phyloP scores from a whole-genome alignment of 495 filamentous ascomycete species.

The Penicillium pancosmium region DNA sequence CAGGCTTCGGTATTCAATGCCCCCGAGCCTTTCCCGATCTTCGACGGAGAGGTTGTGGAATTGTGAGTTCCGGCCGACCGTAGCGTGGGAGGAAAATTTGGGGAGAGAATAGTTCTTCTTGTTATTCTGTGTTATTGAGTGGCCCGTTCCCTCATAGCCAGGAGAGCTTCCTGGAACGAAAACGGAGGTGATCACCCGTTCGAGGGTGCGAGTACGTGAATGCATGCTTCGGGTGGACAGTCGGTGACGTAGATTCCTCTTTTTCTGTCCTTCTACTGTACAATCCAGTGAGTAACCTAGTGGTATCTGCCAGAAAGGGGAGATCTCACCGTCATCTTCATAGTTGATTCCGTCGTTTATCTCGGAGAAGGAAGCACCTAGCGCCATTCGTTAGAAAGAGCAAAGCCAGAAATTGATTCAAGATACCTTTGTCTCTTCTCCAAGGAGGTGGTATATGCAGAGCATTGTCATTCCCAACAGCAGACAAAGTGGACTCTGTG shows the following conservation, averaged over 20 bases:
- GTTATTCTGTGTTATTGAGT: background rate
- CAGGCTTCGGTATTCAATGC: conserved; percentile 65
- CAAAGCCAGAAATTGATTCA: no score
- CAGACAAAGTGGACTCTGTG: background rate
- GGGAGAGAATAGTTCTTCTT: conserved; percentile 26
- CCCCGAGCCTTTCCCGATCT: conserved; percentile 61
- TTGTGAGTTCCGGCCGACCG: conserved; percentile 75
- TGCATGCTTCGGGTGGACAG: conserved; percentile 11
- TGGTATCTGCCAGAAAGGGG: no score
- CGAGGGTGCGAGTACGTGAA: conserved; percentile 7
- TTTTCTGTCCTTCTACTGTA: no score
- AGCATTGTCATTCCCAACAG: conserved; percentile 19
- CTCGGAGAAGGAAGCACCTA: no score
- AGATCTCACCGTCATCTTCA: no score
- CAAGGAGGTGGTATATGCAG: conserved; percentile 41
- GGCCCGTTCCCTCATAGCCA: background rate
- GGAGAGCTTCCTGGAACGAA: conserved; percentile 4
- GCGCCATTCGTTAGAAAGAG: no score
- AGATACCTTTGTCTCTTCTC: conserved; percentile 38
- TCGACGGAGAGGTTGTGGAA: conserved; percentile 69
- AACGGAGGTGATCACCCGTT: conserved; percentile 1
- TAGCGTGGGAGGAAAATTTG: conserved; percentile 46
- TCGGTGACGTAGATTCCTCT: conserved; percentile 4
- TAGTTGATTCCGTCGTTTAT: no score
- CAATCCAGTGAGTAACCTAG: no score